Conservation (phyloP, 192 early-diverging fungal genomes). For the Diversispora eburnea region DNA sequence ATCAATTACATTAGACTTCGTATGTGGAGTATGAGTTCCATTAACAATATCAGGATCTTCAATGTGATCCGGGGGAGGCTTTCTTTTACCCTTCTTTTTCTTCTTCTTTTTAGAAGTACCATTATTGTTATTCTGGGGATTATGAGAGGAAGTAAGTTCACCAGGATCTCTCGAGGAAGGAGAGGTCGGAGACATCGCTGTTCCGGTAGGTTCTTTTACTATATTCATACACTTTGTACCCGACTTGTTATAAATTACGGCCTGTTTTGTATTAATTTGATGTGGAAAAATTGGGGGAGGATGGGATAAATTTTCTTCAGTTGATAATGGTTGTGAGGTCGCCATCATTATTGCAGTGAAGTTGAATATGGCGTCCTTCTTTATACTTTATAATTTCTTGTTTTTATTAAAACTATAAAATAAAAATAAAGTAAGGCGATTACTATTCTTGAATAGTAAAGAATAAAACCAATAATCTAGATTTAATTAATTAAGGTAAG, state of each 20-base stretch:
- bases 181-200: constrained; percentile 17
- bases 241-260: constrained; percentile 29
- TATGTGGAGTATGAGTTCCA: constrained; percentile 9
- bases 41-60: constrained; percentile 12
- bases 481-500: not conserved
- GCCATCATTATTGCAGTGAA: constrained; percentile 30
- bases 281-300: constrained; percentile 24
- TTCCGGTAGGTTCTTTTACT: constrained; percentile 20
- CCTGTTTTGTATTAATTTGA: constrained; percentile 23
- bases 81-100: constrained; percentile 30
- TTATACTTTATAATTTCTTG: constrained; percentile 4
- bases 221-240: constrained; percentile 31
- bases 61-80: not conserved
- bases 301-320: constrained; percentile 27
- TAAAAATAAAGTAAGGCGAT: not conserved
- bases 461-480: not conserved
- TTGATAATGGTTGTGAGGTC: constrained; percentile 26
- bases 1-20: not conserved
- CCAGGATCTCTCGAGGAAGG: constrained; percentile 5
- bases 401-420: constrained; percentile 2
- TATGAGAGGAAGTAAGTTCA: not conserved
- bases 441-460: not conserved
- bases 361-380: constrained; percentile 14
- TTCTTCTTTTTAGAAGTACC: constrained; percentile 23
- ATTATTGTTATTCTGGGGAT: not conserved